Conservation (phyloP, 257 asterid genomes). For the Marsdenia floribunda region DNA sequence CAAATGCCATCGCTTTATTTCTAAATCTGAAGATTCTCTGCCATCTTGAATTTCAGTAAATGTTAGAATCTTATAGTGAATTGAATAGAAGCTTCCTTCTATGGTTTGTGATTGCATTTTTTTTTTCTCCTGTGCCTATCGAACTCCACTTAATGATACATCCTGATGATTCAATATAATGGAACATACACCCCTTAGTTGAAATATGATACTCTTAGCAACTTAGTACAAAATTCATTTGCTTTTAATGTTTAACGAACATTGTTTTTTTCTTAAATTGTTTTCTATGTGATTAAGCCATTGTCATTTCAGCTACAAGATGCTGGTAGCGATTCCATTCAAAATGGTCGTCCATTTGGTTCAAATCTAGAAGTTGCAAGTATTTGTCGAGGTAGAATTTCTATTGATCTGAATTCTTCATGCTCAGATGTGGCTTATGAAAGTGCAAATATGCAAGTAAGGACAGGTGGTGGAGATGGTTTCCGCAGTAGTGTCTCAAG, state of each 20-base stretch:
- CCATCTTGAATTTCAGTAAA: background rate
- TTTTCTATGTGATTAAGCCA: constrained; percentile 3
- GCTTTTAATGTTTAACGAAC: background rate
- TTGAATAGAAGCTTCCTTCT: background rate
- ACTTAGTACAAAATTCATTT: background rate
- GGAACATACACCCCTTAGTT: background rate
- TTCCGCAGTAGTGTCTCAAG: constrained; percentile 89
- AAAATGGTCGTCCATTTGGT: constrained; percentile 42
- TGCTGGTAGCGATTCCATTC: constrained; percentile 39
- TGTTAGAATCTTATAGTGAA: background rate
- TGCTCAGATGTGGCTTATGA: constrained; percentile 82
- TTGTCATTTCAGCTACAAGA: constrained; percentile 48
- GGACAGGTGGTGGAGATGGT: constrained; percentile 89
- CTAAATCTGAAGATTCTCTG: background rate
- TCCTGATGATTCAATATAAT: background rate
- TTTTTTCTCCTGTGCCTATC: background rate
- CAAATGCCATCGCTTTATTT: background rate
- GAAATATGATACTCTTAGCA: background rate
- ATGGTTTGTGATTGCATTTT: background rate
- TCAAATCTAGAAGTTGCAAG: constrained; percentile 53
- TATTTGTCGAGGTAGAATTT: constrained; percentile 41
- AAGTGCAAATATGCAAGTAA: constrained; percentile 70
- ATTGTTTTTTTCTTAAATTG: background rate
- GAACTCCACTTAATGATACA: background rate
- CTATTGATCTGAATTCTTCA: constrained; percentile 39